Evolutionary conservation across 306 rosid species (phyloP), one percentile per base, ranked within the genome.

Genomic region (Carpinus fangiana): DNA sequence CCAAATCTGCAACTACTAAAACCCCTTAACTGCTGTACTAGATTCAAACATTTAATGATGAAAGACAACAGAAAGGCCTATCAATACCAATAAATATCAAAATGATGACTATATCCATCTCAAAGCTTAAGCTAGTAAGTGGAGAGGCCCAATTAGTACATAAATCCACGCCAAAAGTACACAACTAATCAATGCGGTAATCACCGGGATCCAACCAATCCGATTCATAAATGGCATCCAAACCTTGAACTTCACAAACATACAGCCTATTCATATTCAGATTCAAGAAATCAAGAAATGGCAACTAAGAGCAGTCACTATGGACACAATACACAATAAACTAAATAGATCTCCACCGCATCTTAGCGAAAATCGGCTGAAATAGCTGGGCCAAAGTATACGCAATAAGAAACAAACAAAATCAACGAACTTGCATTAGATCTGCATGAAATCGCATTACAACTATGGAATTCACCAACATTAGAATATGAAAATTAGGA

Each of bases 271-370:
- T 38, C 48, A 66, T 28, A 38, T 17, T 38, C 48, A 66, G 71
- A 66, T 36, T 18, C 70, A 36, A 65, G 4, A 64, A 64, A 36
- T 10, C 23, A 65, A 65, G 13, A 66, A 43, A 66, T 66, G 71
- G 26, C 13, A 38, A 26, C 51, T 23, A 21, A 59, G 31, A 21
- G 64, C 11, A 21, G 6, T 59, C 36, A 23, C 65, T 59, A 23
- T 12, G 65, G 31, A 59, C 65, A 8, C 12, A 23, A 59, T 59
- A 36, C 34, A 4, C 23, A 36, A 23, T 16, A 59, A 23, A 13
- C 65, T 7, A 66, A 18, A 41, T 18, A 41, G 72, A 67, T 67
- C 72, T 67, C 21, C 72, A 67, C 47, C 26, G 28, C 68, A 67
- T 18, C 72, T 18, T 1, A n/a, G 28, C 28, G 3, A 67, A 18